Evolutionary conservation across 1,284 basidiomycete genomes (phyloP).

Genomic region (Cystobasidiaceae sp.): DNA sequence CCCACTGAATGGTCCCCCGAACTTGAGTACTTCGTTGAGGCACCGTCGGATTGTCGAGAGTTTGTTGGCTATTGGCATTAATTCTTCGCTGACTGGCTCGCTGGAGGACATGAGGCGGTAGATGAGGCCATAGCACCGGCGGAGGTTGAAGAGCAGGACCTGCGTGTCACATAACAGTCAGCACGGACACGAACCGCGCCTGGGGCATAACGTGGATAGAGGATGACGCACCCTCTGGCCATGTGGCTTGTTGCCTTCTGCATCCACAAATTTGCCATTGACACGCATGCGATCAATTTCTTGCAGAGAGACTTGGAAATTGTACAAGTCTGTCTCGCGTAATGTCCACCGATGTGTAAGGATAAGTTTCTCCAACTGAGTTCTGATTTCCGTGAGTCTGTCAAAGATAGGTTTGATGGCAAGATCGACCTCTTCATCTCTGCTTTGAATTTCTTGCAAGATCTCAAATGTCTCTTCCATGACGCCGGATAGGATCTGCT

Average conservation of each 20-base stretch:
- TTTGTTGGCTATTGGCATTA: conserved; percentile 49
- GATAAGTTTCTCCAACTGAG: conserved; percentile 80
- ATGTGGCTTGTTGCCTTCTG: conserved; percentile 80
- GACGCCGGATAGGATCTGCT: conserved; percentile 59
- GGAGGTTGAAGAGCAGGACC: conserved; percentile 85
- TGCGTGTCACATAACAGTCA: conserved; percentile 47
- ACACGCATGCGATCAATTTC: conserved; percentile 96
- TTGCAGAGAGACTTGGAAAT: conserved; percentile 84
- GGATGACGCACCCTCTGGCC: conserved; percentile 74
- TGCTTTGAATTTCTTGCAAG: conserved; percentile 88
- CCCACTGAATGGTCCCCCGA: conserved; percentile 90
- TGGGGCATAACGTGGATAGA: neutral
- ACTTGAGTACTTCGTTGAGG: conserved; percentile 91
- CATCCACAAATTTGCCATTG: conserved; percentile 93
- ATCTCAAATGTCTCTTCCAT: conserved; percentile 97
- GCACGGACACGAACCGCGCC: conserved; percentile 34
- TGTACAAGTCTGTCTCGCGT: conserved; percentile 66
- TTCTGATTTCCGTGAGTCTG: conserved; percentile 75
- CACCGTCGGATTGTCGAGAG: conserved; percentile 42
- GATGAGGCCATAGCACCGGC: conserved; percentile 93
- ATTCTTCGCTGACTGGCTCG: conserved; percentile 69
- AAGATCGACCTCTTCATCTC: conserved; percentile 81
- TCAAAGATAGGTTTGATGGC: conserved; percentile 93
- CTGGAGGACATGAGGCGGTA: conserved; percentile 92
- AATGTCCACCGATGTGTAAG: conserved; percentile 96